Base-by-base conservation (phyloP, 2,329 filamentous ascomycete genomes). In the Alternaria alternata region DNA sequence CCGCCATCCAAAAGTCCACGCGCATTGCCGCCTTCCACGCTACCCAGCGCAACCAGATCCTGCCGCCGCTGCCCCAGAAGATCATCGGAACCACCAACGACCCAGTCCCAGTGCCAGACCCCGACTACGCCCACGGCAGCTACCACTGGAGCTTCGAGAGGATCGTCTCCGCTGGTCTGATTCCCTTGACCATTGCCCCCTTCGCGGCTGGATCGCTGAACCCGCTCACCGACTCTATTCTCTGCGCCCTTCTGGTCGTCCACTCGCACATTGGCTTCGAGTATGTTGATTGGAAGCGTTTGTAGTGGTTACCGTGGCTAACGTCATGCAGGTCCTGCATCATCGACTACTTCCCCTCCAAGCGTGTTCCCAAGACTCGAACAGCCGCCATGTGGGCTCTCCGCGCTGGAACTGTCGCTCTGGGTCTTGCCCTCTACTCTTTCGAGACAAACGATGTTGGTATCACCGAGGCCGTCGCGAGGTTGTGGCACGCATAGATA, bases 391-490 rank as follows among this genome's bases (percentile, higher is more conserved):
- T 86, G 79, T 98, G 93, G 93, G 83, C 85, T 38, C 87, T 98
- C 65, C 93, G 94, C 75, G 81, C 85, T 46, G 89, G 87, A 61
- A 97, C 96, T 11, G 84, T 94, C 59, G 83, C 92, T 53, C 92
- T 94, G 64, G 93, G 91, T 51, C 86, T 97, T 67, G 94, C 94
- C 59, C 86, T 98, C 75, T 99, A 99, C 82, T 94, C 98, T 81
- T 98, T 98, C 74, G 95, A 99, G 89, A 99, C 95, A 32, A 98
- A 97, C 77, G 95, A 99, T 71, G 93, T 99, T 53, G 95, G 95
- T 68, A 80, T 99, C 61, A 97, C 93, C 8, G 94, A 96, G 85
- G 90, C 89, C 32, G 85, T 97, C 68, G 93, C 91, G 86, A 88
- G 91, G 77, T 84, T 98, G 64, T 99, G 95, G 95, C 92, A 86